These are phyloP conservation scores for Drechslera avenae DNA, from an alignment of 2,329 filamentous ascomycete species.

Conservation along the genomic window DNA sequence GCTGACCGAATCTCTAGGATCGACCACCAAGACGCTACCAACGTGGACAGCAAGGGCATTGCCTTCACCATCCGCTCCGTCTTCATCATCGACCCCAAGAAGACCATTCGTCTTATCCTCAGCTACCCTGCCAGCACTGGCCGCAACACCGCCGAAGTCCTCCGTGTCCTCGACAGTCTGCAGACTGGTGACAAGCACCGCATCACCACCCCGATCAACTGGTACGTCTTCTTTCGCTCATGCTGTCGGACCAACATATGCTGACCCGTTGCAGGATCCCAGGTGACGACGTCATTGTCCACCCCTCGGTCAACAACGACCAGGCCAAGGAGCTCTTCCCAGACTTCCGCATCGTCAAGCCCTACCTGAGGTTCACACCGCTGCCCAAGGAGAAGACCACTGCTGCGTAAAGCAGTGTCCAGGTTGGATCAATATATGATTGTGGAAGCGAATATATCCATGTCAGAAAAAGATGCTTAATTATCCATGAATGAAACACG, in stretches of 20 bases:
- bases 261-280: conserved; percentile 51
- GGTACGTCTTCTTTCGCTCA: background rate
- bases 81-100: conserved; percentile 69
- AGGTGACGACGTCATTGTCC: conserved; percentile 65
- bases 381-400: conserved; percentile 63
- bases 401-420: conserved; percentile 44
- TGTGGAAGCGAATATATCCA: too few species aligned
- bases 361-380: conserved; percentile 65
- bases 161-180: conserved; percentile 58
- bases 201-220: conserved; percentile 67
- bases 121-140: conserved; percentile 67
- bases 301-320: conserved; percentile 63
- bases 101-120: conserved; percentile 66
- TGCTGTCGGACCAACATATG: background rate
- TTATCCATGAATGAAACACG: too few species aligned
- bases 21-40: conserved; percentile 62
- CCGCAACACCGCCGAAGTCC: conserved; percentile 59
- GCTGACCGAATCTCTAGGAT: conserved; percentile 45
- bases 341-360: conserved; percentile 66
- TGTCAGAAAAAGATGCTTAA: too few species aligned
- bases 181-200: conserved; percentile 65
- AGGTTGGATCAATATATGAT: too few species aligned
- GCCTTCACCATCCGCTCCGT: conserved; percentile 69
- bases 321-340: conserved; percentile 65
- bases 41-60: conserved; percentile 61